Percentiles rank a stretch among this genome's conserved stretches.
phyloP scores from a whole-genome alignment of 345 rosid genomes.

The Ailanthus altissimus region DNA sequence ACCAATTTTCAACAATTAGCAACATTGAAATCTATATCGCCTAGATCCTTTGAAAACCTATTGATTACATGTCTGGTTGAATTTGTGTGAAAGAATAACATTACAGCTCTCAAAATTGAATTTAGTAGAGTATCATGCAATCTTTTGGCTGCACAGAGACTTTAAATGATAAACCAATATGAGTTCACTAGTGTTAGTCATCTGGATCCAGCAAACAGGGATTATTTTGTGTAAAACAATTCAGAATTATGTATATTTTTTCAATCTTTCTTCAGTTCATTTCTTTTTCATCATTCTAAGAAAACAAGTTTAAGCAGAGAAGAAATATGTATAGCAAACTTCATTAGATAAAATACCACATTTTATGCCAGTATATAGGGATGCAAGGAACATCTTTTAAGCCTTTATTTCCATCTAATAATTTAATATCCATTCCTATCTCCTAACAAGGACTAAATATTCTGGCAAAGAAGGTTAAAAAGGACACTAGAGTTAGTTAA shows the following conservation, averaged over 20 bases:
- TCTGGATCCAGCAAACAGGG: slow-evolving; percentile 45
- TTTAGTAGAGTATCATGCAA: slow-evolving; percentile 80
- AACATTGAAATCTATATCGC: slow-evolving; percentile 85
- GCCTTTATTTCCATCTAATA: neutral
- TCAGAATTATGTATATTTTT: neutral
- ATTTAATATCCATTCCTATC: neutral
- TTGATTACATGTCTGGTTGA: slow-evolving; percentile 90
- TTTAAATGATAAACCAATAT: slow-evolving; percentile 82
- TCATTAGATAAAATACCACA: neutral
- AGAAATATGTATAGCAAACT: neutral
- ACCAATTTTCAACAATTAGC: too few relatives aligned
- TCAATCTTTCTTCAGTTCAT: neutral
- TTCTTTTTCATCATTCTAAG: neutral
- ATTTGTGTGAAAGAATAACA: slow-evolving; percentile 94
- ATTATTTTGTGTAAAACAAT: neutral
- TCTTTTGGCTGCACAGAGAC: slow-evolving; percentile 80
- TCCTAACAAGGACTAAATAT: neutral
- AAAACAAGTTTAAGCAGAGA: neutral
- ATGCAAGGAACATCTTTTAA: neutral
- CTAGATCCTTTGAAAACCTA: slow-evolving; percentile 89
- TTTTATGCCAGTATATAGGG: neutral
- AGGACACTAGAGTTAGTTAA: neutral
- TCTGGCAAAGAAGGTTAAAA: neutral
- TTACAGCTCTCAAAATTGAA: slow-evolving; percentile 83
- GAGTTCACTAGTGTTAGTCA: slow-evolving; percentile 70